Evolutionary conservation across 2,329 filamentous ascomycete species (phyloP).

Genomic region (Venturia oleaginea): DNA sequence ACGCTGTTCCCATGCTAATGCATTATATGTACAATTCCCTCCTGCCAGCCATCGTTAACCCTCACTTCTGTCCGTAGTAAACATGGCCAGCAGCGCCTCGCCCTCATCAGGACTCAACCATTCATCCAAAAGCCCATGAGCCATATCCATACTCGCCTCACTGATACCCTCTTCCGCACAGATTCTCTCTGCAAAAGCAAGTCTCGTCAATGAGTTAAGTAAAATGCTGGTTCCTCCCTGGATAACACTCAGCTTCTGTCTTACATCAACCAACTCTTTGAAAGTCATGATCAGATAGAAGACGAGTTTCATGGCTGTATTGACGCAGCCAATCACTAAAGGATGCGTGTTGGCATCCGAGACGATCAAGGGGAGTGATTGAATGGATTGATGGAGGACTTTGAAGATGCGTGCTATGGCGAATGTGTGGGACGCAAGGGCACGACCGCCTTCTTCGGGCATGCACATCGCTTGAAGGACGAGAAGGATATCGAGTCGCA

Average conservation of each 20-base stretch:
- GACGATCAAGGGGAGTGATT: slow-evolving; percentile 42
- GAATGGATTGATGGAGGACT: slow-evolving; percentile 65
- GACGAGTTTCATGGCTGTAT: slow-evolving; percentile 51
- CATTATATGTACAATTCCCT: neutral
- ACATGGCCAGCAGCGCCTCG: slow-evolving; percentile 45
- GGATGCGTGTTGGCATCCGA: slow-evolving; percentile 27
- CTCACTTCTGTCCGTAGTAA: slow-evolving; percentile 18
- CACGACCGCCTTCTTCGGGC: slow-evolving; percentile 49
- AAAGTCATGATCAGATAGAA: slow-evolving; percentile 53
- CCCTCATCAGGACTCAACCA: slow-evolving; percentile 73
- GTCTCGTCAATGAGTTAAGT: slow-evolving; percentile 65
- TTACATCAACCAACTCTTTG: slow-evolving; percentile 54
- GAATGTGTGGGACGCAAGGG: slow-evolving; percentile 59
- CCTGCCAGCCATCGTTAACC: neutral
- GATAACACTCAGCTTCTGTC: slow-evolving; percentile 59
- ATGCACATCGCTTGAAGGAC: slow-evolving; percentile 49
- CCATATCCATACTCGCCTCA: slow-evolving; percentile 68
- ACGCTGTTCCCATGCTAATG: no score
- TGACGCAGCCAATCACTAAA: slow-evolving; percentile 42
- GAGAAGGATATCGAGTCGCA: slow-evolving; percentile 36
- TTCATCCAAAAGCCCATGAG: slow-evolving; percentile 72
- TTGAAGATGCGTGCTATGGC: slow-evolving; percentile 67
- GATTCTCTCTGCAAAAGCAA: slow-evolving; percentile 78
- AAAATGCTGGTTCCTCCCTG: slow-evolving; percentile 74
- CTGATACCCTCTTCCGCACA: slow-evolving; percentile 66